Evolutionary conservation across 371 early-diverging fungal genomes (phyloP), one percentile per base, ranked within the genome.

Genomic region (Synchytrium microbalum): DNA sequence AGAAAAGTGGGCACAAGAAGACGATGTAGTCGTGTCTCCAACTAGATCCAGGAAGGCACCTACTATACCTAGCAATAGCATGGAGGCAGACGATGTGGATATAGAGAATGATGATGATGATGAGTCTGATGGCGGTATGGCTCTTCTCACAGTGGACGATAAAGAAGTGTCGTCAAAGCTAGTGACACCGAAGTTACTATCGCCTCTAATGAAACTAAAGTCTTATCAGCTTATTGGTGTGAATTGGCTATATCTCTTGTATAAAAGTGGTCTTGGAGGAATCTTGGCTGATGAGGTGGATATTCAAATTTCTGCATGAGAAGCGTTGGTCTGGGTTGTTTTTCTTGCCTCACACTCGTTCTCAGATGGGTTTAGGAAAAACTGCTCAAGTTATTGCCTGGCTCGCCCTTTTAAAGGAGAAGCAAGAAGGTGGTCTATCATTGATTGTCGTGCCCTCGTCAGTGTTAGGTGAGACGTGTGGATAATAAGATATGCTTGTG

Each of bases 281-380:
- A 93, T 95, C 64, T 72, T 95, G 27, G 95, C 93, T 0, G 95
- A 93, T 68, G 92, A 93, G 74, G 77, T 80, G 32, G 14, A 58
- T 61, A 14, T 57, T 53, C 28, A 13, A 32, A 51, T 57, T 29
- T 53, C 32, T 51, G 14, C n/a, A 53, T 31, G 67, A 54, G 23
- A 57, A 54, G 23, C 33, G 19, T 33, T 29, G 27, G 26, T 2
- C n/a, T 26, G 19, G 25, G n/a, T 27, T 26, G 29, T 60, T 16
- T 28, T 27, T 60, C 65, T 24, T 54, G 63, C 29, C 26, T 64
- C 30, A 33, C 5, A 16, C 29, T 19, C 25, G 23, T 0, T 33
- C 26, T 1, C 46, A 81, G 79, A 95, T 93, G 94, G 99, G 97
- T 3, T 84, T 98, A 10, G 99, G 99, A n/a, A 98, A 98, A 74